Conservation (phyloP, 1,139 yeast genomes). For the Taphrina wiesneri region DNA sequence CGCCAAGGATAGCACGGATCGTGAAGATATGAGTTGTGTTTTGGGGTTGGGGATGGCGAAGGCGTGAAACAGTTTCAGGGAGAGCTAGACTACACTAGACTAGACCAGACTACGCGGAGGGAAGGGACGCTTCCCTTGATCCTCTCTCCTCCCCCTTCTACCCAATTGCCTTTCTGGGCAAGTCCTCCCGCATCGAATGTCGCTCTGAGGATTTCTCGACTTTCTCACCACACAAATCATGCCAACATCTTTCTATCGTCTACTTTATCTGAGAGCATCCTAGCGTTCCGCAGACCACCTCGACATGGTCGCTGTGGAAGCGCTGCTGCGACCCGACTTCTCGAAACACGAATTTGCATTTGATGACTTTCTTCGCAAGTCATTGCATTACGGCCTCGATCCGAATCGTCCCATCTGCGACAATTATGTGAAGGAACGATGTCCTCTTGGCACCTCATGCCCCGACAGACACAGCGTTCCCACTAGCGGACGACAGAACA, state of each 20-base stretch:
- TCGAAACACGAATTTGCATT: conserved; percentile 59
- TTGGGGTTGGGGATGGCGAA: neutral
- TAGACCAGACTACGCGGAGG: too few relatives aligned
- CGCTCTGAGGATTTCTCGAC: too few relatives aligned
- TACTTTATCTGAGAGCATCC: neutral
- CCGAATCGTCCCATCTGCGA: conserved; percentile 91
- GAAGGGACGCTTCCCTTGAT: too few relatives aligned
- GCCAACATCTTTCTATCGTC: too few relatives aligned
- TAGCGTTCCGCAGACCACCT: neutral
- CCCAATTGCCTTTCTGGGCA: too few relatives aligned
- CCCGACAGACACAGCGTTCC: conserved; percentile 76
- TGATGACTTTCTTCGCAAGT: conserved; percentile 78
- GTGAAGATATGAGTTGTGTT: neutral
- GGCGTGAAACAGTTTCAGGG: too few relatives aligned
- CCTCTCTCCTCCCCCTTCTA: too few relatives aligned
- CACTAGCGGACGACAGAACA: conserved; percentile 65
- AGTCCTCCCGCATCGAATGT: too few relatives aligned
- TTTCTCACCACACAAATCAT: neutral
- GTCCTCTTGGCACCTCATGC: conserved; percentile 83
- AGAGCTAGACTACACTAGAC: too few relatives aligned
- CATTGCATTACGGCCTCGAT: conserved; percentile 78
- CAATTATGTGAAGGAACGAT: conserved; percentile 68
- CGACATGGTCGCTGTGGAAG: neutral
- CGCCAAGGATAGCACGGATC: neutral
- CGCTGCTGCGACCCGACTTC: conserved; percentile 27